A percentile compares a stretch with the other conserved stretches of the same genome.
phyloP scores from a whole-genome alignment of 1,284 basidiomycete genomes.

The Singerocomus inundabilis region DNA sequence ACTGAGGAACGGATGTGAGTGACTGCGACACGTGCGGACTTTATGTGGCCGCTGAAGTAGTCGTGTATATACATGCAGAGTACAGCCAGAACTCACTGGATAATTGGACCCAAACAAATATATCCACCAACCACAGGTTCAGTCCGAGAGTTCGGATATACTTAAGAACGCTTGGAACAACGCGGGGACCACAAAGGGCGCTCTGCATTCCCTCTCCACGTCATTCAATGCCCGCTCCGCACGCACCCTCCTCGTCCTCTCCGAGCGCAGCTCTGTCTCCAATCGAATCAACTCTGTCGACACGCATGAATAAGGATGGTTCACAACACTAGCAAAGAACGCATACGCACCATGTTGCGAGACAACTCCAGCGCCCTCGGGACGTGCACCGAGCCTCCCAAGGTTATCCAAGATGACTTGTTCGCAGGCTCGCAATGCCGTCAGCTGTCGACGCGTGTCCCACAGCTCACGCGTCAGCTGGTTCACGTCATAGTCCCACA shows the following conservation, averaged over 20 bases:
- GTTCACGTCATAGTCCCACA: slow-evolving; percentile 1
- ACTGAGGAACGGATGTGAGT: too few relatives aligned
- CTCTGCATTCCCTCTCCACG: slow-evolving; percentile 30
- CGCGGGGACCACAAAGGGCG: slow-evolving; percentile 34
- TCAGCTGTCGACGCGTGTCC: slow-evolving; percentile 28
- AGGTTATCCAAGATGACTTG: slow-evolving; percentile 22
- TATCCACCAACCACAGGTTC: neutral
- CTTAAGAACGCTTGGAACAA: slow-evolving; percentile 30
- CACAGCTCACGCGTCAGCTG: slow-evolving; percentile 21
- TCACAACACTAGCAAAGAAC: neutral
- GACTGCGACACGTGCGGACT: too few relatives aligned
- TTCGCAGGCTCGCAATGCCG: slow-evolving; percentile 22
- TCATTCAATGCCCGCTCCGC: slow-evolving; percentile 28
- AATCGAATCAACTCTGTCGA: slow-evolving; percentile 15
- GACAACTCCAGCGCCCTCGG: too few relatives aligned
- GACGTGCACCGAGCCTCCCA: slow-evolving; percentile 14
- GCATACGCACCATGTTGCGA: slow-evolving; percentile 15
- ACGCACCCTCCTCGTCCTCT: slow-evolving; percentile 18
- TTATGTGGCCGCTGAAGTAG: too few relatives aligned
- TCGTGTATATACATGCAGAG: too few relatives aligned
- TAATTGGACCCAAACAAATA: too few relatives aligned
- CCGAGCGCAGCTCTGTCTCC: slow-evolving; percentile 24
- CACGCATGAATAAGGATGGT: too few relatives aligned
- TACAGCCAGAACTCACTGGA: too few relatives aligned
- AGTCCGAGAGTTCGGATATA: slow-evolving; percentile 30